Conservation (phyloP, 1,139 yeast genomes). For the Geotrichum carabidarum region DNA sequence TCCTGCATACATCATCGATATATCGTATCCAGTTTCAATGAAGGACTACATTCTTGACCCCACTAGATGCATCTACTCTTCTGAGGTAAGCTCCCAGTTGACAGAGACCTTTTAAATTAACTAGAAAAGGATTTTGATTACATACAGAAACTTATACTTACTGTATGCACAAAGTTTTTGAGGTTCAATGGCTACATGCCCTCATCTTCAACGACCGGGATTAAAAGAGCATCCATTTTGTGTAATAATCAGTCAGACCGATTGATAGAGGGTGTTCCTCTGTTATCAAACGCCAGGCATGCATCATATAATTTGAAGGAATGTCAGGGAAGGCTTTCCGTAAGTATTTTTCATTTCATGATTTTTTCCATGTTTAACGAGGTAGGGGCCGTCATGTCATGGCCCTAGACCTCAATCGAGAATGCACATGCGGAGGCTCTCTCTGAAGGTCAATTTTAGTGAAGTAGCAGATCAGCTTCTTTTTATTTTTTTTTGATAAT, state of each 20-base stretch:
- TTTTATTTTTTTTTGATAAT: no score
- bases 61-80: slow-evolving; percentile 34
- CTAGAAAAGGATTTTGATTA: slow-evolving; percentile 12
- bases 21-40: slow-evolving; percentile 35
- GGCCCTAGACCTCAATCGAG: no score
- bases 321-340: neutral
- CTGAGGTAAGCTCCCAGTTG: neutral
- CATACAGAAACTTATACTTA: slow-evolving; percentile 6
- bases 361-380: no score
- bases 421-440: no score
- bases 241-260: neutral
- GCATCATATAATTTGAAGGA: slow-evolving; percentile 8
- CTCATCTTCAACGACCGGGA: neutral
- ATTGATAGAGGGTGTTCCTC: neutral
- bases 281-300: slow-evolving; percentile 7
- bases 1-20: slow-evolving; percentile 38
- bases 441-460: no score
- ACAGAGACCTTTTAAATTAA: neutral
- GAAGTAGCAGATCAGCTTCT: no score
- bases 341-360: no score
- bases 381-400: no score
- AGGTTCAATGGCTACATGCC: slow-evolving; percentile 4
- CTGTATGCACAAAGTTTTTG: slow-evolving; percentile 12
- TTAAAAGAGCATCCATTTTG: neutral
- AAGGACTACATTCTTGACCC: slow-evolving; percentile 46